Conservation (phyloP, 2,329 filamentous ascomycete genomes). For the Neonectria neomacrospora region DNA sequence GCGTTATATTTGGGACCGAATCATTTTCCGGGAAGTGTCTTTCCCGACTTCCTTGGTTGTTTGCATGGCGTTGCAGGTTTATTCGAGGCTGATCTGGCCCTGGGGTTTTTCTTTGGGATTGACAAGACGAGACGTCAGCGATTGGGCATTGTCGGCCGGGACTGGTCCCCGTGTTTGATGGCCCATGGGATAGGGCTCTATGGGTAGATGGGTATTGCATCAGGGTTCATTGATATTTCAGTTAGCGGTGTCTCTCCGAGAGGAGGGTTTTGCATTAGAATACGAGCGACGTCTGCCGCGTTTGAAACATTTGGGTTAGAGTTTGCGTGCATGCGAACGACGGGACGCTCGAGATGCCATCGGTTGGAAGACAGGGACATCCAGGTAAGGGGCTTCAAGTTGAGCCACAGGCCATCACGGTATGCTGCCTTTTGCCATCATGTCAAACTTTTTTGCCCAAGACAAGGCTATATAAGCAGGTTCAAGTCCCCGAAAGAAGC, state of each 20-base stretch:
- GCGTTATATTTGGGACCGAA: constrained; percentile 13
- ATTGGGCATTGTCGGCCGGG: constrained; percentile 13
- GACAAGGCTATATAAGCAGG: background rate
- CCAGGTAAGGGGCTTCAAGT: background rate
- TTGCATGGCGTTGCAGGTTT: constrained; percentile 21
- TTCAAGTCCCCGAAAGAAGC: background rate
- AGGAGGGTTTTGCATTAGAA: constrained; percentile 15
- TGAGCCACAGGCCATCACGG: background rate
- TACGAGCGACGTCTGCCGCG: background rate
- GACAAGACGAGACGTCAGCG: constrained; percentile 6
- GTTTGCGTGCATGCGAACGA: background rate
- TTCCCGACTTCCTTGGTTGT: background rate
- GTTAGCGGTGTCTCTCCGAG: constrained; percentile 9
- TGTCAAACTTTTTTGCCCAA: background rate
- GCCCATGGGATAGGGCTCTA: constrained; percentile 7
- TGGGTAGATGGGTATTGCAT: constrained; percentile 19
- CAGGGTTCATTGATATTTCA: background rate
- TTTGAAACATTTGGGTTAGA: background rate
- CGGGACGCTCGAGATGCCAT: too few species aligned
- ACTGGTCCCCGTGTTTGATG: constrained; percentile 16
- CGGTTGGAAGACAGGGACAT: background rate
- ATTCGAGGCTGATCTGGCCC: background rate
- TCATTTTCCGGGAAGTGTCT: background rate
- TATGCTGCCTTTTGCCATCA: background rate
- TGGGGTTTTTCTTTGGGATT: constrained; percentile 7